Conservation (phyloP, 495 filamentous ascomycete species). For the Physcia stellaris region DNA sequence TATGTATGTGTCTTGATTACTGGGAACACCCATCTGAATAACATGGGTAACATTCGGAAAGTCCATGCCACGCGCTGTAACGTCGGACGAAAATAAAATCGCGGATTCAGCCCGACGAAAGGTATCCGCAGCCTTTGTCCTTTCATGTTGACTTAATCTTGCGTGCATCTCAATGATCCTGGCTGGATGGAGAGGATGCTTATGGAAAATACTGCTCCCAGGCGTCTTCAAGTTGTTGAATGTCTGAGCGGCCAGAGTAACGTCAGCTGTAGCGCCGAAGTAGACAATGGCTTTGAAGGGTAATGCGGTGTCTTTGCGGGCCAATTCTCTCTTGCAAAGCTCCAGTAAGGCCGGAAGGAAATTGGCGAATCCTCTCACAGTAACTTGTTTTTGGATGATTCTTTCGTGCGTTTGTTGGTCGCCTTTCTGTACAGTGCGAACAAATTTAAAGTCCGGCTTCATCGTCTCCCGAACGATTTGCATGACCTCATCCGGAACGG, state of each 20-base stretch:
- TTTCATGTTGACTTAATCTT: slow-evolving; percentile 51
- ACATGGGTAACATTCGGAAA: slow-evolving; percentile 62
- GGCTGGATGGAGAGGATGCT: slow-evolving; percentile 32
- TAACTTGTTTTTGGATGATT: slow-evolving; percentile 64
- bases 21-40: slow-evolving; percentile 52
- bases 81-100: slow-evolving; percentile 84
- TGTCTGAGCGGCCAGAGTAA: slow-evolving; percentile 43
- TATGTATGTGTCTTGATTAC: slow-evolving; percentile 52
- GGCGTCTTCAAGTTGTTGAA: slow-evolving; percentile 39
- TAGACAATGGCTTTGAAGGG: slow-evolving; percentile 95
- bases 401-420: slow-evolving; percentile 73
- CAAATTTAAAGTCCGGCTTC: slow-evolving; percentile 64
- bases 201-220: slow-evolving; percentile 13
- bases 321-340: slow-evolving; percentile 44
- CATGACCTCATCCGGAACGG: slow-evolving; percentile 73
- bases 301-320: slow-evolving; percentile 20
- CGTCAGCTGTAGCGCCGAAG: slow-evolving; percentile 63
- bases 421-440: slow-evolving; percentile 67
- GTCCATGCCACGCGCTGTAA: slow-evolving; percentile 84
- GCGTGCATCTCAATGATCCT: slow-evolving; percentile 62
- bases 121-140: slow-evolving; percentile 51
- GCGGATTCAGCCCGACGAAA: slow-evolving; percentile 53
- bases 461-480: slow-evolving; percentile 54
- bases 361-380: slow-evolving; percentile 58
- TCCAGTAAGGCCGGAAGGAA: slow-evolving; percentile 62